Conservation (phyloP, 768 basidiomycete species). For the Russula emetica region DNA sequence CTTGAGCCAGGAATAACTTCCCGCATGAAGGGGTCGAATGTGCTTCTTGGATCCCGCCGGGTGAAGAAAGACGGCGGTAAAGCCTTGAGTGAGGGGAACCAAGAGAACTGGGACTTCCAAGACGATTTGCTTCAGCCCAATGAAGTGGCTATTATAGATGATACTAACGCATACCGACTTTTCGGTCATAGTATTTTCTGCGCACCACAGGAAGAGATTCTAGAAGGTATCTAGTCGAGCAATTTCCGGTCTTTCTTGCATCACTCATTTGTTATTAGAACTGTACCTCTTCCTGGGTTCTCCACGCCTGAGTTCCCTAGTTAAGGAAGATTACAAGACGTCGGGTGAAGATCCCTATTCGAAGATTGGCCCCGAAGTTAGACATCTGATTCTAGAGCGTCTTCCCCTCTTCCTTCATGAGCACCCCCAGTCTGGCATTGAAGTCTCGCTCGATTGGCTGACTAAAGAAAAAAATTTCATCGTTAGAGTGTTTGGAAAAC, state of each 20-base stretch:
- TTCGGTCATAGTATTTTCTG: slow-evolving; percentile 44
- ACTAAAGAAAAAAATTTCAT: slow-evolving; percentile 58
- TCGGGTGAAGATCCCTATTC: slow-evolving; percentile 48
- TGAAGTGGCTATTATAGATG: slow-evolving; percentile 81
- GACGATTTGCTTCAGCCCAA: slow-evolving; percentile 68
- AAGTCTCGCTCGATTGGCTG: slow-evolving; percentile 34
- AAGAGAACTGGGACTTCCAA: slow-evolving; percentile 66
- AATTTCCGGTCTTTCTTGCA: not conserved
- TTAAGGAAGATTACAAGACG: slow-evolving; percentile 73
- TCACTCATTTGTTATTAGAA: slow-evolving; percentile 36
- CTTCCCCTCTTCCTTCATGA: slow-evolving; percentile 93
- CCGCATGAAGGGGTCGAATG: slow-evolving; percentile 64
- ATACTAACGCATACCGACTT: slow-evolving; percentile 71
- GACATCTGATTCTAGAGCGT: slow-evolving; percentile 68
- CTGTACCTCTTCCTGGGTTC: slow-evolving; percentile 80
- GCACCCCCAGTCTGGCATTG: slow-evolving; percentile 62
- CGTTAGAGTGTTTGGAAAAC: slow-evolving; percentile 62
- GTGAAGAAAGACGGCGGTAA: slow-evolving; percentile 39
- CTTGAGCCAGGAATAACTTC: slow-evolving; percentile 47
- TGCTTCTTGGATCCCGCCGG: slow-evolving; percentile 72
- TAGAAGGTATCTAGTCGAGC: slow-evolving; percentile 57
- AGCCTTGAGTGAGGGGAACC: no score
- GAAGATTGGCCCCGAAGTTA: slow-evolving; percentile 48
- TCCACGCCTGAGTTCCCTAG: slow-evolving; percentile 60
- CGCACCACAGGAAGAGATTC: slow-evolving; percentile 76